Percentiles rank a stretch among this genome's conserved stretches.
phyloP scores from a whole-genome alignment of 371 early-diverging fungal species.

The Mortierella sp. region DNA sequence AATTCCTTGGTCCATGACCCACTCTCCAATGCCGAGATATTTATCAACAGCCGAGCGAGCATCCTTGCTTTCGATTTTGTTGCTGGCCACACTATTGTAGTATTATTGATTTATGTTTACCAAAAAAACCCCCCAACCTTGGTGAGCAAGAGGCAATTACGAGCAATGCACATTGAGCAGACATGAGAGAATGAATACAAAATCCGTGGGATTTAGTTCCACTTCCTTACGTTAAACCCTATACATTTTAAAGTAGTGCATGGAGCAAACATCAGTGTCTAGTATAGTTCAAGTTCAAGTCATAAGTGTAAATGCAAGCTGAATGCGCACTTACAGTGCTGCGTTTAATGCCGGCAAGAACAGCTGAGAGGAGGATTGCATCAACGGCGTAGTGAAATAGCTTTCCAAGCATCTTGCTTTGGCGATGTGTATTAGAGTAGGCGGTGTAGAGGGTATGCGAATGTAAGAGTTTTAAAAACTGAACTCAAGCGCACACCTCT shows the following conservation, averaged over 20 bases:
- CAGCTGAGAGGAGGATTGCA: slow-evolving; percentile 78
- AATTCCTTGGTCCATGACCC: slow-evolving; percentile 71
- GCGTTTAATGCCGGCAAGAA: slow-evolving; percentile 81
- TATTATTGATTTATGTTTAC: background rate
- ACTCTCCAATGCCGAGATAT: slow-evolving; percentile 77
- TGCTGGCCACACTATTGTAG: slow-evolving; percentile 62
- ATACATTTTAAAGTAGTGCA: background rate
- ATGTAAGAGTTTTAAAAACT: too few relatives aligned
- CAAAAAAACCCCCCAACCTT: background rate
- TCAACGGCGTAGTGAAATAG: slow-evolving; percentile 79
- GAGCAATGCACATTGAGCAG: background rate
- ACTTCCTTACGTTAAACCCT: slow-evolving; percentile 44
- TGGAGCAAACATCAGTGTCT: background rate
- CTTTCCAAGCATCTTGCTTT: slow-evolving; percentile 64
- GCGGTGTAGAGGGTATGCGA: background rate
- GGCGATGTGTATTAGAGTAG: background rate
- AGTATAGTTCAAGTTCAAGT: background rate
- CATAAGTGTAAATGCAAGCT: background rate
- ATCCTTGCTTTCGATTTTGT: slow-evolving; percentile 70
- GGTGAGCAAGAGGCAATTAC: background rate
- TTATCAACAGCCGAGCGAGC: slow-evolving; percentile 63
- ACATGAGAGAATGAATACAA: background rate
- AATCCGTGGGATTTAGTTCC: background rate
- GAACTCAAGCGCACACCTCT: background rate
- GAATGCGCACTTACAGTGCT: slow-evolving; percentile 64